phyloP scores from a whole-genome alignment of 495 filamentous ascomycete species.

The Corynascus novoguineensis region DNA sequence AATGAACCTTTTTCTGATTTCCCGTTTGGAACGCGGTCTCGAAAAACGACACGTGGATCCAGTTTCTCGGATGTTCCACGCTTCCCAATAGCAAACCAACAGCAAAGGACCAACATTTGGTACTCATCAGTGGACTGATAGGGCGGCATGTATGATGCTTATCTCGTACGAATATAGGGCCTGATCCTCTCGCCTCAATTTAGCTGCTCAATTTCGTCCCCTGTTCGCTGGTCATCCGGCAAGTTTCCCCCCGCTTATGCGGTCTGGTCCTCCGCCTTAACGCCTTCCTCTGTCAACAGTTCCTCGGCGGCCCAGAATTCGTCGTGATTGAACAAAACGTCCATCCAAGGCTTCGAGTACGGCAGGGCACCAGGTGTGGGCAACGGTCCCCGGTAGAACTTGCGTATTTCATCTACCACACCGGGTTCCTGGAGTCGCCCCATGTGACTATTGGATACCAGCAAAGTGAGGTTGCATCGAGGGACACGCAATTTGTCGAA shows the following conservation, averaged over 20 bases:
- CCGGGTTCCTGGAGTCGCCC: slow-evolving; percentile 22
- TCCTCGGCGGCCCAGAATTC: slow-evolving; percentile 19
- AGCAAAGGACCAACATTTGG: slow-evolving; percentile 13
- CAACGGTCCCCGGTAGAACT: slow-evolving; percentile 26
- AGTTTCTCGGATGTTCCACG: background rate
- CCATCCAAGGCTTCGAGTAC: slow-evolving; percentile 21
- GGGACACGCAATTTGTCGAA: slow-evolving; percentile 30
- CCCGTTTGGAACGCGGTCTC: too few species aligned
- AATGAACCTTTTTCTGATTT: background rate
- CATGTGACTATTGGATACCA: slow-evolving; percentile 27
- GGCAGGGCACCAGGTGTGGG: slow-evolving; percentile 19
- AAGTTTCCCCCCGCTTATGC: background rate
- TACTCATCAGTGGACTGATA: too few species aligned
- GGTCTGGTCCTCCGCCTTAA: background rate
- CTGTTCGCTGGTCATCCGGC: background rate
- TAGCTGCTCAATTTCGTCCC: background rate
- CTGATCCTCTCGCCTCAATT: background rate
- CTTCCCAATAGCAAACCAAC: slow-evolving; percentile 4
- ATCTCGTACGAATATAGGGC: too few species aligned
- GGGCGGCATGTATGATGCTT: too few species aligned
- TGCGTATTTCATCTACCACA: slow-evolving; percentile 27
- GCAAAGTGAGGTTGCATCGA: slow-evolving; percentile 31
- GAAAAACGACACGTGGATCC: background rate
- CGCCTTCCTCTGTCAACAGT: slow-evolving; percentile 7
- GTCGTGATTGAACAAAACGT: slow-evolving; percentile 30